These are phyloP conservation scores for Mycena epipterygia DNA, from an alignment of 768 basidiomycete genomes.

Conservation along the genomic window DNA sequence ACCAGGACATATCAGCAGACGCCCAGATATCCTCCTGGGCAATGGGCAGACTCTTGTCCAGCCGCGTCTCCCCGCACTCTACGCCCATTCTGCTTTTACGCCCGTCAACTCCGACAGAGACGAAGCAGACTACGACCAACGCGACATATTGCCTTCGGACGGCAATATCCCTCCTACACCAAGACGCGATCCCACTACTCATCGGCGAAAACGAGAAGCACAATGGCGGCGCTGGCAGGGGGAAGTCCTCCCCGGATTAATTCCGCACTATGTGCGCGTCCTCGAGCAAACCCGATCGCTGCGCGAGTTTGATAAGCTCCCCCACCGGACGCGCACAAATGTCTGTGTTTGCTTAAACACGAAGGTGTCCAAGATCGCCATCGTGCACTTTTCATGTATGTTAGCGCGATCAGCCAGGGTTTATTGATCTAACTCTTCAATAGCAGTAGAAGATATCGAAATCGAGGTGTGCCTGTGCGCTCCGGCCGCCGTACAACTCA, in stretches of 20 bases:
- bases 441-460: conserved; percentile 5
- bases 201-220: not conserved
- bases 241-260: not conserved
- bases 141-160: not conserved
- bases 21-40: not conserved
- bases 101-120: not conserved
- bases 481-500: not conserved
- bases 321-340: not conserved
- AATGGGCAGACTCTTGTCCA: not conserved
- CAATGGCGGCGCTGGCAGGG: conserved; percentile 17
- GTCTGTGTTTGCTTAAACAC: not conserved
- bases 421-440: not conserved
- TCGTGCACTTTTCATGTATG: not conserved
- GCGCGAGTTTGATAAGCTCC: not conserved
- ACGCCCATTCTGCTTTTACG: not conserved
- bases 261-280: not conserved
- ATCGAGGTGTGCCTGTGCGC: not conserved
- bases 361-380: not conserved
- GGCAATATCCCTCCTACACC: no score
- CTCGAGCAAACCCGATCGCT: conserved; percentile 8
- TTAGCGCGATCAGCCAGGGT: not conserved
- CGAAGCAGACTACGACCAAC: not conserved
- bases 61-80: not conserved
- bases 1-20: not conserved
- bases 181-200: not conserved